Base-by-base conservation (phyloP, 2,329 filamentous ascomycete species). In the Penicillium sp. region DNA sequence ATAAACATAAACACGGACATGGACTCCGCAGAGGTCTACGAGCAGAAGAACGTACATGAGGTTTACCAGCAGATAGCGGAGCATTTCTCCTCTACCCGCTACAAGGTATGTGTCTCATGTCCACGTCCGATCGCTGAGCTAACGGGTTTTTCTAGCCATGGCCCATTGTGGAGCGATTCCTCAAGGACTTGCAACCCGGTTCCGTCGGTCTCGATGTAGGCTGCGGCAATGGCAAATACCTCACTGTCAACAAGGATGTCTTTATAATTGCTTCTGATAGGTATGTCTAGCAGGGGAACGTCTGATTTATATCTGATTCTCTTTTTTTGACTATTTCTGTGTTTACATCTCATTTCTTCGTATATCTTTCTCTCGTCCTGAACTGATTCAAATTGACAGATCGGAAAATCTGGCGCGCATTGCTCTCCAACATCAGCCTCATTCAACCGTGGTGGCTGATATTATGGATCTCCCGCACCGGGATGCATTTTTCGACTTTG, bases 171-270 rank as follows among this genome's bases (percentile, higher is more conserved):
- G 81, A 89, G 52, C 74, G 75, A 28, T 97, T 96, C 66, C 78
- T 97, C 28, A 72, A 75, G 40, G 72, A 74, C 26, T 79, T 86
- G 39, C 65, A 76, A 0, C 71, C 82, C 10, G 91, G 90, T 22
- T 79, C 87, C 40, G 71, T 97, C 46, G 93, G 93, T 8, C 77
- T 95, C 26, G 93, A 98, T 69, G 77, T 97, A 46, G 93, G 93
- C 50, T 97, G 93, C 70, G 93, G 93, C 49, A 98, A 98, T 72
- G 93, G 93, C 57, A 97, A 97, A 75, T 96, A 97, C 67, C 75
- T 97, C 50, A 74, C 79, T 50, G 86, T 95, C 47, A 94, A 94
- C 69, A 77, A 76, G 18, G 71, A 80, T 58, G 72, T 95, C 40
- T 89, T 87, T 71, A 85, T 96, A 44, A 67, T 97, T 49, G 91